phyloP scores from a whole-genome alignment of 2,329 filamentous ascomycete species.

The Sclerotinia borealis region DNA sequence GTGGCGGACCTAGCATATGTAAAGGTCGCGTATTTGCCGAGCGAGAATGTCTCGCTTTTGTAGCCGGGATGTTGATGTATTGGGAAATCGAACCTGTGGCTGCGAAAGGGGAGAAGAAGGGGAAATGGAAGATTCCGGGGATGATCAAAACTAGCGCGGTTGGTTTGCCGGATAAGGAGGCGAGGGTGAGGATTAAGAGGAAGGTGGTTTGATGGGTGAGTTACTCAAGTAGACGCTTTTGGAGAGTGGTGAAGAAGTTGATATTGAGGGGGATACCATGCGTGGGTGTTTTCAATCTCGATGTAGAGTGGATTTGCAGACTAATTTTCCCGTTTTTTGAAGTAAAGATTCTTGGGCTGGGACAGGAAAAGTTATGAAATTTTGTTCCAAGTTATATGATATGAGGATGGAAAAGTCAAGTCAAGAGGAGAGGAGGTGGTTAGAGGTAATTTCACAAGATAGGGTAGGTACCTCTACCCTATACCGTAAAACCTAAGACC shows the following conservation, averaged over 20 bases:
- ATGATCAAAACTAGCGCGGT: conserved; percentile 43
- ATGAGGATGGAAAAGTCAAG: too few relatives aligned
- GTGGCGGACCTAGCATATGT: conserved; percentile 43
- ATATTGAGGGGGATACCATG: not conserved
- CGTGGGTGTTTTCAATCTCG: not conserved
- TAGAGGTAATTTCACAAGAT: too few relatives aligned
- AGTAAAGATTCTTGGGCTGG: too few relatives aligned
- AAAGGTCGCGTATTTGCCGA: conserved; percentile 46
- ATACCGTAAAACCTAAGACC: too few relatives aligned
- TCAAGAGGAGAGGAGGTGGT: too few relatives aligned
- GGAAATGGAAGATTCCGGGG: conserved; percentile 44
- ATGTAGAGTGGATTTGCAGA: not conserved
- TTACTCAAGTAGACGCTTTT: not conserved
- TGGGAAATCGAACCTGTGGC: conserved; percentile 49
- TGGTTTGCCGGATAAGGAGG: conserved; percentile 44
- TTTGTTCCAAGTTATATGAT: too few relatives aligned
- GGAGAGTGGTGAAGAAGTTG: not conserved
- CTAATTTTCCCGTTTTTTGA: too few relatives aligned
- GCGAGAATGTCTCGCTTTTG: conserved; percentile 43
- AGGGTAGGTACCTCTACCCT: too few relatives aligned
- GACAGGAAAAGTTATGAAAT: too few relatives aligned
- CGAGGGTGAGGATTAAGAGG: conserved; percentile 48
- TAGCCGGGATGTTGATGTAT: conserved; percentile 46
- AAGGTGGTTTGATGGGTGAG: conserved; percentile 27
- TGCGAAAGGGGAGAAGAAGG: conserved; percentile 28